Conservation (phyloP, 257 asterid genomes). For the Salvia rosmarinus region DNA sequence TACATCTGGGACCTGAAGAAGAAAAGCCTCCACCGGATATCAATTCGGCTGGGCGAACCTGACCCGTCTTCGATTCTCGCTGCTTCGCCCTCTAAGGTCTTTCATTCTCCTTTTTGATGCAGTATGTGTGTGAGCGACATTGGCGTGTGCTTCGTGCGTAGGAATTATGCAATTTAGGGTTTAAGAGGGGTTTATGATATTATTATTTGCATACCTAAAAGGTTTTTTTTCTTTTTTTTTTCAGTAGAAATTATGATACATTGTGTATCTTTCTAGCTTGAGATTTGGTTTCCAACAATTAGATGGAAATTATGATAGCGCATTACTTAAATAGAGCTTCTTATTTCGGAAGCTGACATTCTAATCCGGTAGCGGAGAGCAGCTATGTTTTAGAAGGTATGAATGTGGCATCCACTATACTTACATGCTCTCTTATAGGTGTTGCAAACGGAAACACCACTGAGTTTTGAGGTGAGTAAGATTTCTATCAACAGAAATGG, state of each 20-base stretch:
- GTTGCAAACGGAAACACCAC: conserved; percentile 61
- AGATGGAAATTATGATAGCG: conserved; percentile 5
- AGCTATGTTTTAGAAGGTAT: conserved; percentile 18
- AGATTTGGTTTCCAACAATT: background rate
- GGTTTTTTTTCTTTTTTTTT: too few relatives aligned
- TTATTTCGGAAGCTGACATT: background rate
- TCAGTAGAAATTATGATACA: background rate
- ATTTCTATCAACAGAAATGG: conserved; percentile 75
- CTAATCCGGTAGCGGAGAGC: background rate
- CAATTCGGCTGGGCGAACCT: conserved; percentile 84
- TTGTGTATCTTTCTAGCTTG: background rate
- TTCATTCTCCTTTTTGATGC: background rate
- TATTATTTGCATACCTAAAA: background rate
- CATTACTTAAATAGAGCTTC: background rate
- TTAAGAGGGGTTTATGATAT: conserved; percentile 36
- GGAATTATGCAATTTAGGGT: conserved; percentile 21
- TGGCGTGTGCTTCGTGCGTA: background rate
- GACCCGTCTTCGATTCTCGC: conserved; percentile 72
- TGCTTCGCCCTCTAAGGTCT: conserved; percentile 82
- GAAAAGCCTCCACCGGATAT: conserved; percentile 67
- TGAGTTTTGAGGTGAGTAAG: conserved; percentile 63
- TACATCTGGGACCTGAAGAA: conserved; percentile 75
- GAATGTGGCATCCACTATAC: conserved; percentile 1
- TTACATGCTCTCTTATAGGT: conserved; percentile 51
- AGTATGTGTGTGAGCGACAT: background rate